These are phyloP conservation scores for Mallotus repandus DNA, from an alignment of 441 rosid genomes.

Conservation along the genomic window DNA sequence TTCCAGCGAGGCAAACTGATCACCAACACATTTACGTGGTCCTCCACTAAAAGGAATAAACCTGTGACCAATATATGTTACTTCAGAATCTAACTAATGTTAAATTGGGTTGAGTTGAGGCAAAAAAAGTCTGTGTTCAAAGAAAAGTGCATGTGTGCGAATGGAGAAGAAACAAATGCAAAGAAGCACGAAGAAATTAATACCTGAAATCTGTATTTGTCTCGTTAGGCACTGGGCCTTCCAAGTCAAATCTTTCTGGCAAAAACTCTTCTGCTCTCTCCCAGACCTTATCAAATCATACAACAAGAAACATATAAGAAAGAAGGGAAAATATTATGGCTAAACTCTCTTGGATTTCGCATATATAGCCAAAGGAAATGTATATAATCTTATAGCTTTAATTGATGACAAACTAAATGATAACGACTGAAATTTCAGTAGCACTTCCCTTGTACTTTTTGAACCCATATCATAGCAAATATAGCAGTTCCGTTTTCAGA, in stretches of 20 bases:
- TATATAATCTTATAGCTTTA: not conserved
- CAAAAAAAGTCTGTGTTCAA: not conserved
- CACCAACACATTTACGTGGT: constrained; percentile 92
- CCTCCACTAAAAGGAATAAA: constrained; percentile 95
- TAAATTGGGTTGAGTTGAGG: not conserved
- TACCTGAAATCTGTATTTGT: constrained; percentile 88
- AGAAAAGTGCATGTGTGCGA: not conserved
- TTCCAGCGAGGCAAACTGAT: constrained; percentile 88
- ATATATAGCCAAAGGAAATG: not conserved
- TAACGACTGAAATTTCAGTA: not conserved
- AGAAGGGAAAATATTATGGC: not conserved
- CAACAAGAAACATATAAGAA: constrained; percentile 7
- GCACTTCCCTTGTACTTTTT: not conserved
- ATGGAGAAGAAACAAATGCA: not conserved
- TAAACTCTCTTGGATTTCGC: constrained; percentile 1
- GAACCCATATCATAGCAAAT: not conserved
- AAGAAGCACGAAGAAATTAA: constrained; percentile 8
- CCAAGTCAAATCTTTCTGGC: constrained; percentile 78
- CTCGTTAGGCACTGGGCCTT: constrained; percentile 82
- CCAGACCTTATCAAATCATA: constrained; percentile 65
- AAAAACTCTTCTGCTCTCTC: constrained; percentile 84
- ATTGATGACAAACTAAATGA: not conserved
- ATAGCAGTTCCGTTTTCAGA: not conserved
- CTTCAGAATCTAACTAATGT: constrained; percentile 12
- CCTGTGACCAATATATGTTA: constrained; percentile 33